phyloP scores from a whole-genome alignment of 305 asterid species.

The Fraxinus angustifolia region DNA sequence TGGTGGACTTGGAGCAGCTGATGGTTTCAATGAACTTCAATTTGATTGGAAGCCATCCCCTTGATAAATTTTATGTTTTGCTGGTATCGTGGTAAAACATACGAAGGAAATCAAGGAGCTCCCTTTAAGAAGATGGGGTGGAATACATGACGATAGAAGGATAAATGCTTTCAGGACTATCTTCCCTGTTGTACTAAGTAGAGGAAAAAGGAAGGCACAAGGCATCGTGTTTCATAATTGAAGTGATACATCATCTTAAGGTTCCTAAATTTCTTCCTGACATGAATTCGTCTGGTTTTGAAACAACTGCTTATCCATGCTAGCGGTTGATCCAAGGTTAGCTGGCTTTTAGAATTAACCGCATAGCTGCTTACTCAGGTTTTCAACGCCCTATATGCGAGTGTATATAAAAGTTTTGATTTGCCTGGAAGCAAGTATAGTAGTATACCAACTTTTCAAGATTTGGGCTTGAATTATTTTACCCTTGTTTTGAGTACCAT shows the following conservation, averaged over 20 bases:
- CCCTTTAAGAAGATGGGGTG: not conserved
- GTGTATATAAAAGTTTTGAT: constrained; percentile 67
- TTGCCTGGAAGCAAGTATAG: constrained; percentile 44
- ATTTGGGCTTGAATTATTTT: constrained; percentile 18
- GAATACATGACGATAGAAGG: not conserved
- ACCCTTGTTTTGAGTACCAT: not conserved
- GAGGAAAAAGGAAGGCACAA: not conserved
- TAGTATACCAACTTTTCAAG: constrained; percentile 28
- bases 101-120: not conserved
- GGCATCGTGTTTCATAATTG: not conserved
- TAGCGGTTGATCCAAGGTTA: constrained; percentile 2
- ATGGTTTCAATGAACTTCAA: constrained; percentile 65
- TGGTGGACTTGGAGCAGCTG: constrained; percentile 65
- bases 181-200: not conserved
- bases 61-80: not conserved
- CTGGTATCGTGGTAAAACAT: not conserved
- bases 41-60: constrained; percentile 80
- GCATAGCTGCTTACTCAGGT: constrained; percentile 7
- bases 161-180: not conserved
- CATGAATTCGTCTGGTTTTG: constrained; percentile 36
- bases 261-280: constrained; percentile 25
- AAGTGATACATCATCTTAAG: not conserved
- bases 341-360: not conserved
- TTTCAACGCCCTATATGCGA: constrained; percentile 30
- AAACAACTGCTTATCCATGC: constrained; percentile 39